These are phyloP conservation scores for Ustilago crameri DNA, from an alignment of 1,284 basidiomycete species.

Conservation along the genomic window DNA sequence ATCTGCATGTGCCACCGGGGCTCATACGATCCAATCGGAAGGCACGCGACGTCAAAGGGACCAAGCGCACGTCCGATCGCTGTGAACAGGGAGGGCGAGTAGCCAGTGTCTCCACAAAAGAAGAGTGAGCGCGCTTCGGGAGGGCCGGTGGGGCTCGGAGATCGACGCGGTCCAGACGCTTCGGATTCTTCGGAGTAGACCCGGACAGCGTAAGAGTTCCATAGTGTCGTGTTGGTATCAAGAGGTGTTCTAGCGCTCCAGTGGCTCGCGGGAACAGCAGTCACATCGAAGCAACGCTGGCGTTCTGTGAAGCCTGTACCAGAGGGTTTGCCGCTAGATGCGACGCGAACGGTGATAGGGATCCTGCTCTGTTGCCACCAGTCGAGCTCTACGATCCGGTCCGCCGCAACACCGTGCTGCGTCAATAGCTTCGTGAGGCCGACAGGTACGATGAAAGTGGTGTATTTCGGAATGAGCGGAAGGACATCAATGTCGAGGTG, in stretches of 20 bases:
- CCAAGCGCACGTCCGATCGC: slow-evolving; percentile 70
- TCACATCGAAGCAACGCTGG: slow-evolving; percentile 32
- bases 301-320: background rate
- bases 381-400: slow-evolving; percentile 59
- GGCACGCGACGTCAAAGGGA: slow-evolving; percentile 70
- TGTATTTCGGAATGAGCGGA: slow-evolving; percentile 43
- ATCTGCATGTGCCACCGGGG: slow-evolving; percentile 60
- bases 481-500: slow-evolving; percentile 60
- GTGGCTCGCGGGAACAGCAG: slow-evolving; percentile 67
- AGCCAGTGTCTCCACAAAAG: slow-evolving; percentile 70
- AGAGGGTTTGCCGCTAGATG: slow-evolving; percentile 2
- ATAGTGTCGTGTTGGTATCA: slow-evolving; percentile 71
- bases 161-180: background rate
- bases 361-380: slow-evolving; percentile 63
- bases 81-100: slow-evolving; percentile 69
- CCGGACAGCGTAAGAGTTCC: slow-evolving; percentile 61
- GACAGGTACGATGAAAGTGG: slow-evolving; percentile 62
- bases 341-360: slow-evolving; percentile 23
- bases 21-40: slow-evolving; percentile 70
- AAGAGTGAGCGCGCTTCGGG: slow-evolving; percentile 50
- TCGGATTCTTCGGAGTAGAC: slow-evolving; percentile 17
- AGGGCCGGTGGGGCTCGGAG: slow-evolving; percentile 3
- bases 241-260: slow-evolving; percentile 70
- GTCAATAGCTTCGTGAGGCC: slow-evolving; percentile 56
- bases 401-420: slow-evolving; percentile 45